A percentile compares a stretch with the other conserved stretches of the same genome.
Evolutionary conservation across 73 alveolate species (phyloP).

Genomic region (Blepharisma japonicum): DNA sequence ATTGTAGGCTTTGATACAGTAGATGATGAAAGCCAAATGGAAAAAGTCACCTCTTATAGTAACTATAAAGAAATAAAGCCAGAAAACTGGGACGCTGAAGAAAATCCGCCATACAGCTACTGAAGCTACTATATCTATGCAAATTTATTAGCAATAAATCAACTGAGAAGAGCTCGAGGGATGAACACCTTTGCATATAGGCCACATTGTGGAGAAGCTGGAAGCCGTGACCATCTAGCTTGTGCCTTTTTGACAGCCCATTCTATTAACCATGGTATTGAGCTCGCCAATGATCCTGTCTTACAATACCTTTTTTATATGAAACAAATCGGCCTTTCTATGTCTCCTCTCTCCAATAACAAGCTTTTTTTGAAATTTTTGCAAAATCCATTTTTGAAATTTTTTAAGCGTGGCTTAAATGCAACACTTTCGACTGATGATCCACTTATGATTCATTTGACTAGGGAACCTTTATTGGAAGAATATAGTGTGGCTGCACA

Average conservation of each 20-base stretch:
- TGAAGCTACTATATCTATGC: conserved; percentile 65
- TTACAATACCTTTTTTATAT: conserved; percentile 58
- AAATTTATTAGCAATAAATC: conserved; percentile 52
- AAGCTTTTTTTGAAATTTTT: conserved; percentile 45
- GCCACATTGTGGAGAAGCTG: conserved; percentile 87
- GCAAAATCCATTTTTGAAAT: conserved; percentile 46
- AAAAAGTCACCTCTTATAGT: conserved; percentile 7
- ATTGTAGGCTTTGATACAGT: conserved; percentile 69
- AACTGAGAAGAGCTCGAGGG: conserved; percentile 56
- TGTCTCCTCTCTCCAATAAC: conserved; percentile 77
- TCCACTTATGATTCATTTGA: conserved; percentile 71
- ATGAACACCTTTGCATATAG: conserved; percentile 38
- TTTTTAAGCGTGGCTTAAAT: conserved; percentile 61
- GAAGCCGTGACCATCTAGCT: conserved; percentile 64
- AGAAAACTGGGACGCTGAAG: conserved; percentile 42
- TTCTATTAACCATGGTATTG: conserved; percentile 34
- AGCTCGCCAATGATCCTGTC: conserved; percentile 37
- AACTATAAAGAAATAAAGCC: conserved; percentile 16
- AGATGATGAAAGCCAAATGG: conserved; percentile 57
- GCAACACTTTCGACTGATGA: conserved; percentile 76
- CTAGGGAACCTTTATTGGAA: conserved; percentile 68
- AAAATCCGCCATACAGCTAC: conserved; percentile 70
- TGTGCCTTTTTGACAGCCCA: conserved; percentile 56
- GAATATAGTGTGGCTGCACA: conserved; percentile 59
- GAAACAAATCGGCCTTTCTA: conserved; percentile 67